Evolutionary conservation across 2,329 filamentous ascomycete genomes (phyloP), one percentile per base, ranked within the genome.

Genomic region (Polychaeton citri): DNA sequence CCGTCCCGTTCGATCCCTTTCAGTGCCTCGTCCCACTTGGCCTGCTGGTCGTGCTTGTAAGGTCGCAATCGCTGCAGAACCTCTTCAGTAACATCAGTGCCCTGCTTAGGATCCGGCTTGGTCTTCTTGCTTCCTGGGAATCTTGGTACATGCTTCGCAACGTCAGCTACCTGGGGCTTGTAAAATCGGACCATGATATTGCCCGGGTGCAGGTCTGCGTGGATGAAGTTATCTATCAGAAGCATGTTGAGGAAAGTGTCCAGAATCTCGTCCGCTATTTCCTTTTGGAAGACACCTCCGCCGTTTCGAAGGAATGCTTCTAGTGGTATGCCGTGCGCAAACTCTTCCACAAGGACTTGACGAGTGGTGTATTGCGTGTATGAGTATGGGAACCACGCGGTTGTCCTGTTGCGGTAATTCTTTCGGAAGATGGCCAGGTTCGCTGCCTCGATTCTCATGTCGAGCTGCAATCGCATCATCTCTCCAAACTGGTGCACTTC

Each of bases 181-280:
- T 96, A 95, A 64, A 98, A 98, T 43, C 92, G 85, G 32, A 98
- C 88, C 87, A 98, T 96, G 61, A 98, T 96, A 57, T 98, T 98
- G 18, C 90, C 90, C 0, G 90, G 90, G 55, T 98, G 90, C 19
- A 98, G 65, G 55, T 98, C 90, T 4, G 90, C 88, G 54, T 98
- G 90, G 18, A 95, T 79, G 57, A 98, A 98, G 57, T 98, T 98
- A 59, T 98, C 90, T 26, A 98, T 79, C 9, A 98, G 70, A 12
- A 98, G 66, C 90, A 98, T 98, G 51, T 87, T 84, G 34, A 98
- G 63, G 59, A 98, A 98, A 3, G 88, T 87, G 55, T 98, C 87
- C 0, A 98, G 72, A 0, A 90, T 90, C 62, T 96, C 88, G 39
- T 93, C 79, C 3, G 90, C 87, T 43, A 98, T 93, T 45, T 95